Percentiles rank a stretch among this genome's conserved stretches.
These are phyloP conservation scores for Viridothelium virens DNA, from an alignment of 495 filamentous ascomycete species.

Conservation along the genomic window DNA sequence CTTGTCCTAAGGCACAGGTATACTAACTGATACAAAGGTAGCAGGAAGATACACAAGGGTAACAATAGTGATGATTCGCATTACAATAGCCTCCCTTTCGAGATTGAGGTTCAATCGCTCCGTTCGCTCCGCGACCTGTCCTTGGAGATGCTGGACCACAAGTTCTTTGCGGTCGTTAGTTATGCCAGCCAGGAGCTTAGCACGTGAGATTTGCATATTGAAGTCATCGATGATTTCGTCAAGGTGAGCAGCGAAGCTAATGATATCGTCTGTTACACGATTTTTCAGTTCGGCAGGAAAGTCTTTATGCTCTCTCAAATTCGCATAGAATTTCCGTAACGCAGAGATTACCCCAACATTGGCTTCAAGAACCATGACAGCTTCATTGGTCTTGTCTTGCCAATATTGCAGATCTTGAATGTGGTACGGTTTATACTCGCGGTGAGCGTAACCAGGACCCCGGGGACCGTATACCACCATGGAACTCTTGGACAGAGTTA, in stretches of 20 bases:
- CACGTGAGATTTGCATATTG: slow-evolving; percentile 34
- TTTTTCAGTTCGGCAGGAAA: slow-evolving; percentile 23
- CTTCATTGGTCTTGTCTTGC: slow-evolving; percentile 36
- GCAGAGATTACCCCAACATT: slow-evolving; percentile 36
- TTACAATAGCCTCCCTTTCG: slow-evolving; percentile 33
- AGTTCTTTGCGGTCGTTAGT: slow-evolving; percentile 23
- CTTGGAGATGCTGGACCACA: slow-evolving; percentile 11
- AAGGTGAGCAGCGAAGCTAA: slow-evolving; percentile 32
- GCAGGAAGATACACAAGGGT: slow-evolving; percentile 40
- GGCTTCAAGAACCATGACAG: slow-evolving; percentile 35
- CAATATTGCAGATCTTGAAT: slow-evolving; percentile 35
- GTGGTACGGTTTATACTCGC: slow-evolving; percentile 27
- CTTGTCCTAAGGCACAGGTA: not conserved
- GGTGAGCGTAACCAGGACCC: slow-evolving; percentile 19
- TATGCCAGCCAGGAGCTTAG: slow-evolving; percentile 3
- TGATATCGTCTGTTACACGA: slow-evolving; percentile 28
- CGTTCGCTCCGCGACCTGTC: slow-evolving; percentile 27
- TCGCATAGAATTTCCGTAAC: slow-evolving; percentile 33
- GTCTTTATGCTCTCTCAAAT: slow-evolving; percentile 28
- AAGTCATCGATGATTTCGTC: slow-evolving; percentile 34
- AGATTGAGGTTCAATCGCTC: slow-evolving; percentile 15
- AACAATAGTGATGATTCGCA: slow-evolving; percentile 40
- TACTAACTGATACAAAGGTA: slow-evolving; percentile 41
- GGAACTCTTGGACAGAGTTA: slow-evolving; percentile 13
- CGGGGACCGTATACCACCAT: slow-evolving; percentile 26